Evolutionary conservation across 331 rosid genomes (phyloP).

Genomic region (Quercus phellos): DNA sequence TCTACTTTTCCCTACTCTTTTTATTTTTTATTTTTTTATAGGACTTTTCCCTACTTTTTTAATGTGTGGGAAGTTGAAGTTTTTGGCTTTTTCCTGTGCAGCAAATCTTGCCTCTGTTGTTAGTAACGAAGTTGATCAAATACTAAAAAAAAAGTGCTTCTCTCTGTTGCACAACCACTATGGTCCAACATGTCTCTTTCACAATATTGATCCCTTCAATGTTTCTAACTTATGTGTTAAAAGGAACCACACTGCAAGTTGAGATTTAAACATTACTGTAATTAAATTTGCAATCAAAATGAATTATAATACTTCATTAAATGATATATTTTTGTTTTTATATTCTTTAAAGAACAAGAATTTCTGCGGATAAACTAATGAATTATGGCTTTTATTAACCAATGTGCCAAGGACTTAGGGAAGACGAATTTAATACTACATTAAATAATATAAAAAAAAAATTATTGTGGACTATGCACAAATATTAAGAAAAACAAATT

Average conservation of each 20-base stretch:
- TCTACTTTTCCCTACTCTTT: background rate
- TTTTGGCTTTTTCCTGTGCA: background rate
- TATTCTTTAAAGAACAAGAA: too few relatives aligned
- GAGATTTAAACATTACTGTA: background rate
- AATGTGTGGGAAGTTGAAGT: background rate
- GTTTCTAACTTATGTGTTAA: constrained; percentile 19
- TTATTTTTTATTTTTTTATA: background rate
- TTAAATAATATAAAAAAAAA: too few relatives aligned
- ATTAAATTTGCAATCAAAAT: too few relatives aligned
- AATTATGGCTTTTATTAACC: too few relatives aligned
- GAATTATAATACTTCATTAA: too few relatives aligned
- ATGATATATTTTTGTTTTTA: too few relatives aligned
- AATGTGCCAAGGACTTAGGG: too few relatives aligned
- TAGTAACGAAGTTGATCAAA: background rate
- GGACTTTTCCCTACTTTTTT: background rate
- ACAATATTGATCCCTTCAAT: constrained; percentile 30
- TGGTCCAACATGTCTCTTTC: constrained; percentile 1
- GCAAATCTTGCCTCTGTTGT: background rate
- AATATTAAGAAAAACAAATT: too few relatives aligned
- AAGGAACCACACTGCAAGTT: background rate
- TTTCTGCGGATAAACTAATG: too few relatives aligned
- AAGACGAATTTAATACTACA: too few relatives aligned
- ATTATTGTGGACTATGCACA: too few relatives aligned
- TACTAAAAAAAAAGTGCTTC: background rate
- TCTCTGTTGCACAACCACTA: background rate